A percentile compares a stretch with the other conserved stretches of the same genome.
phyloP scores from a whole-genome alignment of 1,284 basidiomycete genomes.

The Puccinia coronata region DNA sequence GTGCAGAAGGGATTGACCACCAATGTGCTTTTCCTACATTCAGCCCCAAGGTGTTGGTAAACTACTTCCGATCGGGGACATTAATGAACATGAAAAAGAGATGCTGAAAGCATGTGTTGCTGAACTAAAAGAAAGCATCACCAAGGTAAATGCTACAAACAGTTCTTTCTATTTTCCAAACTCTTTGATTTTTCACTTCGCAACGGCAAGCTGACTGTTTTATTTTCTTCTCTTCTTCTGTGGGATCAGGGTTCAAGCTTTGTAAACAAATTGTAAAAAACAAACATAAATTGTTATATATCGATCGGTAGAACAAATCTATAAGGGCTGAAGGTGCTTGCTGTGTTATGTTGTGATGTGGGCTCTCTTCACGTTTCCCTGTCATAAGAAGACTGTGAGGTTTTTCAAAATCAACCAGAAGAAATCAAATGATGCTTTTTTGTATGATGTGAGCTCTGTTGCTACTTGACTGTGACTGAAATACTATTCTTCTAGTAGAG shows the following conservation, averaged over 20 bases:
- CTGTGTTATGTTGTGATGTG: background rate
- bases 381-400: too few species aligned
- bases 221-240: background rate
- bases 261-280: slow-evolving; percentile 48
- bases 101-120: slow-evolving; percentile 42
- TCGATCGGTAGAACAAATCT: background rate
- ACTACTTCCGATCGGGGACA: slow-evolving; percentile 35
- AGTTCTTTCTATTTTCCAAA: background rate
- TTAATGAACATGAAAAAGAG: slow-evolving; percentile 38
- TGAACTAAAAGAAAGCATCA: slow-evolving; percentile 47
- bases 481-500: too few species aligned
- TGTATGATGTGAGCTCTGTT: too few species aligned
- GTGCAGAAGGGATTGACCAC: background rate
- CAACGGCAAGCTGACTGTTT: background rate
- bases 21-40: background rate
- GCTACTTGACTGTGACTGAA: too few species aligned
- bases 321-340: background rate
- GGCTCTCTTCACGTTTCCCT: background rate
- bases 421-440: too few species aligned
- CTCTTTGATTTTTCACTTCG: background rate
- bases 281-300: background rate
- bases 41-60: slow-evolving; percentile 42
- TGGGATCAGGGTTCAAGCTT: slow-evolving; percentile 33
- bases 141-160: slow-evolving; percentile 30
- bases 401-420: background rate